Conservation (phyloP, 768 basidiomycete species). For the Russula brevipes region DNA sequence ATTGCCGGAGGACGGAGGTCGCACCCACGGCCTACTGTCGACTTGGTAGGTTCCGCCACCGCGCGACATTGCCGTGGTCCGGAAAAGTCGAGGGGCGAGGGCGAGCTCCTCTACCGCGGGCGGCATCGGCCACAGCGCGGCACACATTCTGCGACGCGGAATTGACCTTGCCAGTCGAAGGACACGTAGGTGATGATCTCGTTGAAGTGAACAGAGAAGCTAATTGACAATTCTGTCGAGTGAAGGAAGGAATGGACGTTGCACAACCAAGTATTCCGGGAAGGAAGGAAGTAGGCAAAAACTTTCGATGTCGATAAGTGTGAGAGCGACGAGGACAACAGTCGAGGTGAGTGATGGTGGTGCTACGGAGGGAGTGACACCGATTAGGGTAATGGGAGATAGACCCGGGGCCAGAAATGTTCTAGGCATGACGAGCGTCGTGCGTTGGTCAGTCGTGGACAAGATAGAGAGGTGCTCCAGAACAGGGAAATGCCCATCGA, state of each 20-base stretch:
- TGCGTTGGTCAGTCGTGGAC: background rate
- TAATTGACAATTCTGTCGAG: background rate
- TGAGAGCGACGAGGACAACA: background rate
- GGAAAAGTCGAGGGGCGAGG: background rate
- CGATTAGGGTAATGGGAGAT: background rate
- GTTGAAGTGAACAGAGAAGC: background rate
- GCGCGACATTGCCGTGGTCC: background rate
- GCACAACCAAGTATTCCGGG: background rate
- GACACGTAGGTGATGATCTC: background rate
- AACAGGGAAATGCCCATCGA: background rate
- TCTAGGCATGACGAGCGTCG: background rate
- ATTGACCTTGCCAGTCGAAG: background rate
- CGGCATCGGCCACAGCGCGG: background rate
- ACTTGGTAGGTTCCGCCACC: no score
- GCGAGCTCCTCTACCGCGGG: background rate
- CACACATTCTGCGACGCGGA: background rate
- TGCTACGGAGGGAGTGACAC: background rate
- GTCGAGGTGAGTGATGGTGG: background rate
- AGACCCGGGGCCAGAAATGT: background rate
- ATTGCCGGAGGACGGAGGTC: no score
- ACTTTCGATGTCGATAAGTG: background rate
- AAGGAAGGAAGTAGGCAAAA: background rate
- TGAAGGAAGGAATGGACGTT: background rate
- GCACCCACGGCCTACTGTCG: no score
- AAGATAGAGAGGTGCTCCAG: background rate